A percentile compares a stretch with the other conserved stretches of the same genome.
Evolutionary conservation across 768 basidiomycete species (phyloP).

Genomic region (Suillus alpinus): DNA sequence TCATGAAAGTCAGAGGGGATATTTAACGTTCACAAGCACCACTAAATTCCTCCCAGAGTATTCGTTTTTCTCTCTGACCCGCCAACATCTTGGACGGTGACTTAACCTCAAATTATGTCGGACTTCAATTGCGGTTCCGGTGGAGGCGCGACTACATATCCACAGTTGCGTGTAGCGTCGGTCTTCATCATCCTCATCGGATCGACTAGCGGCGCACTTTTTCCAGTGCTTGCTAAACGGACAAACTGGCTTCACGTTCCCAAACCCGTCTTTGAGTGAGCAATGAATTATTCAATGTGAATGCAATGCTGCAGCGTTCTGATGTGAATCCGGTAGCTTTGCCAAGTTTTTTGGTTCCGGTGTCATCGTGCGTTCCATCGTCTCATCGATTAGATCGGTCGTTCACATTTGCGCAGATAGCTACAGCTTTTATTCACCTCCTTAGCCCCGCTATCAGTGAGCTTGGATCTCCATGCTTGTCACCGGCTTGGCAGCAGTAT

Average conservation of each 20-base stretch:
- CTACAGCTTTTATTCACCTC: constrained; percentile 87
- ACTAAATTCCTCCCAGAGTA: neutral
- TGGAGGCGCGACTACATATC: constrained; percentile 47
- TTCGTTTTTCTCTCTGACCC: neutral
- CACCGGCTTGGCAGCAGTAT: constrained; percentile 68
- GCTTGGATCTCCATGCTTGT: constrained; percentile 67
- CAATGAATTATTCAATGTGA: constrained; percentile 6
- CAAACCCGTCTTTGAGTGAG: constrained; percentile 63
- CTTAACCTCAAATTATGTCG: constrained; percentile 19
- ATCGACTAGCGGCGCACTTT: constrained; percentile 60
- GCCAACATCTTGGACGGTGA: neutral
- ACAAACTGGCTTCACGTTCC: constrained; percentile 42
- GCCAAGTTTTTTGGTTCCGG: constrained; percentile 92
- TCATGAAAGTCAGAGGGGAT: neutral
- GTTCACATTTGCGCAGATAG: constrained; percentile 51
- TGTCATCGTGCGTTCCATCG: constrained; percentile 59
- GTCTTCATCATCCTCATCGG: constrained; percentile 71
- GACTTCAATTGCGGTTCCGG: constrained; percentile 44
- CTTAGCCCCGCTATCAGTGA: constrained; percentile 72
- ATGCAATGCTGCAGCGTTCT: neutral
- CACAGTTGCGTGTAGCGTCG: constrained; percentile 62
- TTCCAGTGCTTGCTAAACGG: constrained; percentile 64
- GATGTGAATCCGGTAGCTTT: constrained; percentile 46
- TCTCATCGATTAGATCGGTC: neutral
- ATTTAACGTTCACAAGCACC: constrained; percentile 1